Evolutionary conservation across 345 rosid species (phyloP), one percentile per base, ranked within the genome.

Genomic region (Camelina hispida): DNA sequence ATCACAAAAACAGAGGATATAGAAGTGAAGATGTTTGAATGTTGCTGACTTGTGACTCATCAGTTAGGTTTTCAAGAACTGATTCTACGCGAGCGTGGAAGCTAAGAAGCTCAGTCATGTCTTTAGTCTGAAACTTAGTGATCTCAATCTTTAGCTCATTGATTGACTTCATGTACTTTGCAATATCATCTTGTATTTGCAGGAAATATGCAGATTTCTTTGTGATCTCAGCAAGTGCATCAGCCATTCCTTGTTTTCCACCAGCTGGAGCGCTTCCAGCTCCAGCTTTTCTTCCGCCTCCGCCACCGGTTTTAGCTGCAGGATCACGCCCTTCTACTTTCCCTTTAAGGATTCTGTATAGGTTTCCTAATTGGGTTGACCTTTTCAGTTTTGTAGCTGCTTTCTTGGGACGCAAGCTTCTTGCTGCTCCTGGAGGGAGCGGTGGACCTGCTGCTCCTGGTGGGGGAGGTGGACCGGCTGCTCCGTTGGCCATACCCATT

Each of bases 191-290:
- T 85, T 93, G 94, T 25, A 96, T 91, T 80, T 96, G 89, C 71
- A 78, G 91, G 79, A 89, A 93, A 83, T 96, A 91, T 17, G 97
- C 84, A 25, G 99, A 96, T 88, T 96, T 89, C 81, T 86, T 93
- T 35, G 98, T 91, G 80, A 89, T 93, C 85, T 95, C 97, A 43
- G 97, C 94, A 9, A 95, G 84, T 43, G 99, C 98, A 82, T 93
- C 99, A 38, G 99, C 97, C 97, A 95, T 88, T 78, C 97, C 97
- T 85, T 91, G 92, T 74, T 93, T 89, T 52, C 90, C 96, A 55
- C 87, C 81, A 3, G 68, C 44, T 0, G 79, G 18, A 56, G 68
- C 66, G 14, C 64, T 59, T 63, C 64, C 68, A 1, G 52, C 78
- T n/a, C 68, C 79, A 10, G 76, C 32, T 42, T 78, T 87, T 76